These are phyloP conservation scores for Penicillium crystallinum DNA, from an alignment of 495 filamentous ascomycete species.

Conservation along the genomic window DNA sequence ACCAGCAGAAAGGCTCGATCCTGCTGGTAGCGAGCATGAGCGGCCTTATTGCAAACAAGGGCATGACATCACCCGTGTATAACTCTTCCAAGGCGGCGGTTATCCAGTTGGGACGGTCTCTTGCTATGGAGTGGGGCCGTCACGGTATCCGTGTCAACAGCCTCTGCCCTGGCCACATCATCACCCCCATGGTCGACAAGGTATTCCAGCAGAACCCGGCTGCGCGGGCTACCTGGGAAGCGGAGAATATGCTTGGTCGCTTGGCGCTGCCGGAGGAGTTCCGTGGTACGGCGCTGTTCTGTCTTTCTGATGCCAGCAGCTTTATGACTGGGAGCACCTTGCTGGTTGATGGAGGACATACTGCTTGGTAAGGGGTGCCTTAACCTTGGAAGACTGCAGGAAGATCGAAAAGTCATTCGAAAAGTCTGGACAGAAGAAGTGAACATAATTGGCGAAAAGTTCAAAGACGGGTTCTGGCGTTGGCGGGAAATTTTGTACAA, in stretches of 20 bases:
- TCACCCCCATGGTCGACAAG: conserved; percentile 66
- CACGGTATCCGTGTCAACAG: conserved; percentile 64
- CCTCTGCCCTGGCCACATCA: conserved; percentile 63
- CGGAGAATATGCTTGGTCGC: conserved; percentile 65
- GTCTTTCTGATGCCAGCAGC: conserved; percentile 60
- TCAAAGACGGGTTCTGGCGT: neutral
- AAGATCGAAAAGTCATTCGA: too few species aligned
- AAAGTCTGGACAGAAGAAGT: neutral
- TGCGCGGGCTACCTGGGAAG: conserved; percentile 54
- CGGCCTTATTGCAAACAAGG: conserved; percentile 73
- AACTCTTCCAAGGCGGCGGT: conserved; percentile 68
- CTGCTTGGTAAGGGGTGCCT: conserved; percentile 40
- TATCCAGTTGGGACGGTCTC: conserved; percentile 55
- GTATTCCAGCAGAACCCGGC: conserved; percentile 63
- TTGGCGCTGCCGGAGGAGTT: conserved; percentile 62
- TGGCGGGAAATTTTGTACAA: neutral
- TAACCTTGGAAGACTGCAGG: too few species aligned
- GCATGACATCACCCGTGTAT: conserved; percentile 61
- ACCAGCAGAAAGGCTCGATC: conserved; percentile 56
- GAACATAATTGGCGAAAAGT: neutral
- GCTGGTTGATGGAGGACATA: conserved; percentile 60
- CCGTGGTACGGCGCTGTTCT: conserved; percentile 55
- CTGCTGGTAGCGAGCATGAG: conserved; percentile 76
- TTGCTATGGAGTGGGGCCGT: conserved; percentile 69
- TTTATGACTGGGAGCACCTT: conserved; percentile 67